phyloP scores from a whole-genome alignment of 805 yeast species.

The Kluyveromyces nonfermentans region DNA sequence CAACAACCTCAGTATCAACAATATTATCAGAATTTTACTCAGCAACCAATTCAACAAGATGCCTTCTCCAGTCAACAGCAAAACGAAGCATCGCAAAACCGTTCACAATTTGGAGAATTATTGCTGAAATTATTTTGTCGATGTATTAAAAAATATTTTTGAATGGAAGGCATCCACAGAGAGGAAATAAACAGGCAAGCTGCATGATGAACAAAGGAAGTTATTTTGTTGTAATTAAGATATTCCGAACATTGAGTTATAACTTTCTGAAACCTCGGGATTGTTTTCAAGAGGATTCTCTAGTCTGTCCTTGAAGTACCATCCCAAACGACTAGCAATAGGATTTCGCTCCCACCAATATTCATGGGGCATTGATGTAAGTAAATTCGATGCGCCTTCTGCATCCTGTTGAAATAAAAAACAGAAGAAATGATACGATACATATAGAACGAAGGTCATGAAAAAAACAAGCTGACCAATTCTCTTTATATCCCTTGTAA shows the following conservation, averaged over 20 bases:
- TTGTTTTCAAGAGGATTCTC: conserved; percentile 2
- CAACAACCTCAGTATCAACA: conserved; percentile 20
- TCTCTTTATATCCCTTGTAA: background rate
- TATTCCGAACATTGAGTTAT: conserved; percentile 17
- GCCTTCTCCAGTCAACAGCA: conserved; percentile 8
- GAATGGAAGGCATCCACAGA: background rate
- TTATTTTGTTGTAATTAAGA: too few relatives aligned
- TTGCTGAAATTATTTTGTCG: conserved; percentile 28
- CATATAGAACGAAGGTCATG: background rate
- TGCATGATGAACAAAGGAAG: too few relatives aligned
- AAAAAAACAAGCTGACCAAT: background rate
- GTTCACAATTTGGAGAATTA: conserved; percentile 10
- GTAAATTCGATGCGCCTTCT: background rate
- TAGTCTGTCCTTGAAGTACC: conserved; percentile 14
- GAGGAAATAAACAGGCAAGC: background rate
- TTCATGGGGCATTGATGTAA: background rate
- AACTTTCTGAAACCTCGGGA: conserved; percentile 4
- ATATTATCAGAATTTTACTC: conserved; percentile 26
- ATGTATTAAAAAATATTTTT: conserved; percentile 25
- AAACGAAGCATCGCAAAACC: conserved; percentile 13
- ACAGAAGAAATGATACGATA: background rate
- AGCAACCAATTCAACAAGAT: conserved; percentile 25
- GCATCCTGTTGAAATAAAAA: background rate
- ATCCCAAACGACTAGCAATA: conserved; percentile 13
- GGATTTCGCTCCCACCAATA: conserved; percentile 20